A percentile compares a stretch with the other conserved stretches of the same genome.
Evolutionary conservation across 2,329 filamentous ascomycete genomes (phyloP).

Genomic region (Trichoderma gracile): DNA sequence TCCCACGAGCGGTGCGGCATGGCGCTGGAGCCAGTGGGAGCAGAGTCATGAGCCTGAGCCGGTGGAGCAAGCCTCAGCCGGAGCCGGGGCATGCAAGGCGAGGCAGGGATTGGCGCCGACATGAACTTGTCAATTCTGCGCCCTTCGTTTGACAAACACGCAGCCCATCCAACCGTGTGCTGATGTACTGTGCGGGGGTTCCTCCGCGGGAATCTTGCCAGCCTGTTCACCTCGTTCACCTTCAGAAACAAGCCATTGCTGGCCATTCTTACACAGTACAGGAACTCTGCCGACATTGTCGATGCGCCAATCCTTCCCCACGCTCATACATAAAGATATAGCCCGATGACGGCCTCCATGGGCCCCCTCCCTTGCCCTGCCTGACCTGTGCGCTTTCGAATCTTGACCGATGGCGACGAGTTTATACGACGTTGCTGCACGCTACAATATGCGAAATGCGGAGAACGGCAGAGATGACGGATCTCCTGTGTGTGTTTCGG

Average conservation of each 20-base stretch:
- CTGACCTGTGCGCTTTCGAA: background rate
- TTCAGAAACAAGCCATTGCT: background rate
- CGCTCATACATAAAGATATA: constrained; percentile 5
- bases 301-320: constrained; percentile 17
- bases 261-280: constrained; percentile 9
- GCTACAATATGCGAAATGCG: background rate
- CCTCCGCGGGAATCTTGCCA: background rate
- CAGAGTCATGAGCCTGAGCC: constrained; percentile 24
- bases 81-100: constrained; percentile 23
- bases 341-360: constrained; percentile 20
- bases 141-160: constrained; percentile 42
- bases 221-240: background rate
- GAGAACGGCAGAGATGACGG: constrained; percentile 9
- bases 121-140: constrained; percentile 40
- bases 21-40: constrained; percentile 25
- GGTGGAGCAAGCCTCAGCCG: constrained; percentile 26
- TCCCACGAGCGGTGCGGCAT: constrained; percentile 23
- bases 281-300: background rate
- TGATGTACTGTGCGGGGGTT: constrained; percentile 15
- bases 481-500: background rate
- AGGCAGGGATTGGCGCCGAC: constrained; percentile 24
- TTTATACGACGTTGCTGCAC: background rate
- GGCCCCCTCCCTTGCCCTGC: background rate
- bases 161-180: constrained; percentile 4
- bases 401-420: background rate